phyloP scores from a whole-genome alignment of 164 flowering plant genomes.

The Brasenia schreberi region DNA sequence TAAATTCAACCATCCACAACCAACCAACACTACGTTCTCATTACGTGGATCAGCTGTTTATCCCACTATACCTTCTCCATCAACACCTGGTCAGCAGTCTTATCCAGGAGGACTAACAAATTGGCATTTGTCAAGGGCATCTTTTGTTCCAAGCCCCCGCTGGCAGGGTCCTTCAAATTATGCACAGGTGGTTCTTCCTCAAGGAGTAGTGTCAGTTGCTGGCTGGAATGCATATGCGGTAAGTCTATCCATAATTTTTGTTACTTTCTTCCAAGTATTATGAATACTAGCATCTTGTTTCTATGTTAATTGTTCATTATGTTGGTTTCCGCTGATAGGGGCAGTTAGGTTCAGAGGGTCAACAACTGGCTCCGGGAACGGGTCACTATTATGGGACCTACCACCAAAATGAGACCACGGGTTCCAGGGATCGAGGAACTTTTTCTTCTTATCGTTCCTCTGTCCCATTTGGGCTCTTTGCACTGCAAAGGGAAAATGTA shows the following conservation, averaged over 20 bases:
- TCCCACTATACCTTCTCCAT: constrained; percentile 61
- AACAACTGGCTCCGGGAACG: constrained; percentile 41
- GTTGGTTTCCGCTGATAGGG: constrained; percentile 26
- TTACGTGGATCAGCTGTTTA: constrained; percentile 75
- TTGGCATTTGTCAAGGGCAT: constrained; percentile 69
- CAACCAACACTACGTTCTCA: constrained; percentile 22
- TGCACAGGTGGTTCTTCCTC: constrained; percentile 74
- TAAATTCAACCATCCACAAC: constrained; percentile 95
- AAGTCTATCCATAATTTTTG: constrained; percentile 13
- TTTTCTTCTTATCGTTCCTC: constrained; percentile 46
- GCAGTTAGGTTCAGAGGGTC: constrained; percentile 62
- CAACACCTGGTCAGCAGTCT: constrained; percentile 75
- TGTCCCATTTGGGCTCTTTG: constrained; percentile 53
- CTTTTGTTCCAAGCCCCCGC: constrained; percentile 77
- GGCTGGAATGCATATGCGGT: constrained; percentile 86
- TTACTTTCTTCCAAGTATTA: too few relatives aligned
- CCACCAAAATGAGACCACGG: constrained; percentile 35
- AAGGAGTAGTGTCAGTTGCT: constrained; percentile 74
- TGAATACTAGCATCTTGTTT: too few relatives aligned
- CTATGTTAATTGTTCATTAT: too few relatives aligned
- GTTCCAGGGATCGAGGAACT: constrained; percentile 39
- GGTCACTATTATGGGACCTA: constrained; percentile 34
- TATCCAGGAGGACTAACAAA: constrained; percentile 58
- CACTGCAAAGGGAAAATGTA: constrained; percentile 65
- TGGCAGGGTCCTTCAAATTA: constrained; percentile 93